Percentiles rank a stretch among this genome's conserved stretches.
Conservation (phyloP, 2,329 filamentous ascomycete species). For the Venturia aucupariae region DNA sequence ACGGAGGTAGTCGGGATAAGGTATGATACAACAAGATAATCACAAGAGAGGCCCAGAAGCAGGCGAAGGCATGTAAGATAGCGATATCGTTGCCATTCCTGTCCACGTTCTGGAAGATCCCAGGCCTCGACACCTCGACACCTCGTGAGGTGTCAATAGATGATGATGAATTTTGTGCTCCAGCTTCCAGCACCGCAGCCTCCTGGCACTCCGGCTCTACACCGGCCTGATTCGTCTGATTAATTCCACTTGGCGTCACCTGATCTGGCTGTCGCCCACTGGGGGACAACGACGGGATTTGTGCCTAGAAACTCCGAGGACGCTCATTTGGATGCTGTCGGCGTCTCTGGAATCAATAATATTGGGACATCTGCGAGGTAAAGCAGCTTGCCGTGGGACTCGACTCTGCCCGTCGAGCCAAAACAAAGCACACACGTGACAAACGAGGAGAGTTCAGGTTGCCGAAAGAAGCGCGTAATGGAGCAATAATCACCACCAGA, state of each 20-base stretch:
- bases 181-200: neutral
- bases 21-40: neutral
- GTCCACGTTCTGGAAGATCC: no score
- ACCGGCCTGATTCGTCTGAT: conserved; percentile 1
- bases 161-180: no score
- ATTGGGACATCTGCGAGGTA: neutral
- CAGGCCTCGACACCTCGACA: neutral
- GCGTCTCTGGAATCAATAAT: neutral
- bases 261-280: neutral
- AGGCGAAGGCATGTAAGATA: neutral
- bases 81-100: no score
- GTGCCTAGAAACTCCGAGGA: neutral
- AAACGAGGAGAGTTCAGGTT: neutral
- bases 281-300: neutral
- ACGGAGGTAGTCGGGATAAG: no score
- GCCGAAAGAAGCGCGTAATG: conserved; percentile 3
- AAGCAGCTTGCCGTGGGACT: neutral
- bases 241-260: conserved; percentile 2
- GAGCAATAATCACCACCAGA: conserved; percentile 9
- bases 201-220: neutral
- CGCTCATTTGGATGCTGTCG: neutral
- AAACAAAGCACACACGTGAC: neutral
- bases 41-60: neutral
- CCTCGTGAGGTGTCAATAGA: neutral
- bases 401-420: neutral